phyloP scores from a whole-genome alignment of 257 asterid species.

The Lycium ferocissimum region DNA sequence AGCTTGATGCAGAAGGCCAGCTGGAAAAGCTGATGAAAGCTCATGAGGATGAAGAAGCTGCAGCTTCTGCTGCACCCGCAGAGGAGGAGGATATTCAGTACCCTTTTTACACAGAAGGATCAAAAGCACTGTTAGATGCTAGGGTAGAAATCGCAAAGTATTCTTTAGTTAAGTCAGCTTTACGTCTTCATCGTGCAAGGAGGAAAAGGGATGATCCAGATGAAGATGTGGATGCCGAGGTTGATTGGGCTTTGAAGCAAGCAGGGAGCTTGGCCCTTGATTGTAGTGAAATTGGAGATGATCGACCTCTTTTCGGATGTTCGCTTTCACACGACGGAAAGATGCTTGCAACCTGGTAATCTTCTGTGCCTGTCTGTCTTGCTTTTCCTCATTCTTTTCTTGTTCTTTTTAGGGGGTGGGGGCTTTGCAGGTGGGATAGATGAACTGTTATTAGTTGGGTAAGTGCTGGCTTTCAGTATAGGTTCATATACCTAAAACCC shows the following conservation, averaged over 20 bases:
- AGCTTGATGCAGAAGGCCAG: constrained; percentile 86
- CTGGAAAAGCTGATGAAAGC: constrained; percentile 94
- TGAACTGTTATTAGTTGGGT: neutral
- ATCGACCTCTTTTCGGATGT: constrained; percentile 93
- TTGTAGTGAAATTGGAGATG: constrained; percentile 89
- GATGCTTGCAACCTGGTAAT: constrained; percentile 94
- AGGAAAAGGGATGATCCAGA: constrained; percentile 92
- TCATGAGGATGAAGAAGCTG: constrained; percentile 89
- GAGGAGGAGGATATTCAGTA: constrained; percentile 80
- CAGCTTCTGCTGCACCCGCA: constrained; percentile 49
- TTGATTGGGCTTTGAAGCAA: constrained; percentile 83
- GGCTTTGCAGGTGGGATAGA: neutral
- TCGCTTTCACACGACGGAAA: constrained; percentile 82
- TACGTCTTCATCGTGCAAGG: constrained; percentile 79
- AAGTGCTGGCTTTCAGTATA: neutral
- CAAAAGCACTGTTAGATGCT: constrained; percentile 68
- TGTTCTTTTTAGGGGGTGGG: neutral
- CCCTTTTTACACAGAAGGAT: constrained; percentile 93
- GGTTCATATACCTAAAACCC: neutral
- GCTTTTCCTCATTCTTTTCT: neutral
- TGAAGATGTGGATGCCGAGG: constrained; percentile 94
- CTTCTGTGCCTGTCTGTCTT: constrained; percentile 2
- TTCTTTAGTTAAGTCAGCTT: constrained; percentile 80
- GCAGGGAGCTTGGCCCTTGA: constrained; percentile 67
- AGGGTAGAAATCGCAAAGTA: constrained; percentile 75